Conservation (phyloP, 2,329 filamentous ascomycete species). For the Sporothrix sp. region DNA sequence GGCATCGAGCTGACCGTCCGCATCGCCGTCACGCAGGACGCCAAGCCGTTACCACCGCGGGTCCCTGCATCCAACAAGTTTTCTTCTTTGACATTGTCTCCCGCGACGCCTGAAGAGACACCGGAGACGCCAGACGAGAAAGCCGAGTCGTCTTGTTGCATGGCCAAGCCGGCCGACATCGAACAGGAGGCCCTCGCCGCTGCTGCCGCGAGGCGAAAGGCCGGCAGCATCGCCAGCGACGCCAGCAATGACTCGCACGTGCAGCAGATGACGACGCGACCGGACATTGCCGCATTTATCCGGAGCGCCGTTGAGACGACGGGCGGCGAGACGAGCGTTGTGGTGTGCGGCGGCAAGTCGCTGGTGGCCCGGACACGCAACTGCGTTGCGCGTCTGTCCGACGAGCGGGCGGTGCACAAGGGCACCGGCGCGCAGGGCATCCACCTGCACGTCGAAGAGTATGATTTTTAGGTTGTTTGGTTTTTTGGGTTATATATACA, state of each 20-base stretch:
- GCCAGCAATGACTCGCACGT: slow-evolving; percentile 32
- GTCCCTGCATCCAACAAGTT: no score
- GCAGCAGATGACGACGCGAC: slow-evolving; percentile 36
- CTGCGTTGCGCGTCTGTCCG: slow-evolving; percentile 44
- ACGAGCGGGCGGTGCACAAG: slow-evolving; percentile 54
- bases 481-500: neutral
- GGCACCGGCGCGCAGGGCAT: slow-evolving; percentile 55
- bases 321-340: slow-evolving; percentile 50
- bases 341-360: slow-evolving; percentile 49
- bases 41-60: neutral
- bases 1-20: slow-evolving; percentile 43
- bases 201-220: neutral
- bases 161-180: slow-evolving; percentile 18
- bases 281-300: slow-evolving; percentile 43
- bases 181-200: slow-evolving; percentile 19
- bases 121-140: neutral
- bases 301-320: slow-evolving; percentile 45
- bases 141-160: slow-evolving; percentile 6
- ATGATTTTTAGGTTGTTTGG: slow-evolving; percentile 24
- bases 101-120: no score
- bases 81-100: no score
- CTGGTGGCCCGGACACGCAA: slow-evolving; percentile 46
- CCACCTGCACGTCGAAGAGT: slow-evolving; percentile 51
- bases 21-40: slow-evolving; percentile 41
- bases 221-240: slow-evolving; percentile 14